Conservation (phyloP, 306 rosid species). For the cucumber (Cucumis sativus) region Cucumber_9930_V3 NC_026656.2:17806501-17807000, state of each 20-base stretch:
- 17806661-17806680: constrained; percentile 23
- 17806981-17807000: too few relatives aligned
- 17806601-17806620: constrained; percentile 27
- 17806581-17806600: constrained; percentile 20
- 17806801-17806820: neutral
- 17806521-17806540: constrained; percentile 23
- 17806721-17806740: neutral
- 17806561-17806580: constrained; percentile 30
- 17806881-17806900: too few relatives aligned
- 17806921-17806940: too few relatives aligned
- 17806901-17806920: too few relatives aligned
- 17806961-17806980: too few relatives aligned
- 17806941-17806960: too few relatives aligned
- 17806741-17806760: too few relatives aligned
- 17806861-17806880: too few relatives aligned
- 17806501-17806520: constrained; percentile 44
- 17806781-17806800: neutral
- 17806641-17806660: constrained; percentile 40
- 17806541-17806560: constrained; percentile 20
- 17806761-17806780: neutral
- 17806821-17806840: neutral
- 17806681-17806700: neutral
- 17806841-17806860: neutral
- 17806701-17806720: neutral
- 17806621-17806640: constrained; percentile 35